These are phyloP conservation scores for Saxispiralis lemnorum DNA, from an alignment of 495 filamentous ascomycete species.

Conservation along the genomic window DNA sequence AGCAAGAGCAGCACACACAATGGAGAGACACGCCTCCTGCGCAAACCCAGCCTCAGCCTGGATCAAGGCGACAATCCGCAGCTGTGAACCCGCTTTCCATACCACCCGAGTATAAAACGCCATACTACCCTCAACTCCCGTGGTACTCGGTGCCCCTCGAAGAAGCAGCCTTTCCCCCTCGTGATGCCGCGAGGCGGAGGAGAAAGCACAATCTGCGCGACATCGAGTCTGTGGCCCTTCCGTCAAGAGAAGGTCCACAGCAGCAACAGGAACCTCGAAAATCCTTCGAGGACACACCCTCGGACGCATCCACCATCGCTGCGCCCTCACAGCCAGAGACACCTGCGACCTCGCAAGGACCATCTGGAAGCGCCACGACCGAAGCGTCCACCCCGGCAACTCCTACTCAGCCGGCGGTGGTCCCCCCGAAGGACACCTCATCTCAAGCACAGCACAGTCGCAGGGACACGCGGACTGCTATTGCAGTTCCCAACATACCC, in stretches of 20 bases:
- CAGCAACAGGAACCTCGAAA: slow-evolving; percentile 16
- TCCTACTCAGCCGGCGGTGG: slow-evolving; percentile 18
- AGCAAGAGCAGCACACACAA: slow-evolving; percentile 12
- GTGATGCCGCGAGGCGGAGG: slow-evolving; percentile 27
- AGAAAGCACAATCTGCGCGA: slow-evolving; percentile 25
- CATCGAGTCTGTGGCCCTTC: slow-evolving; percentile 31
- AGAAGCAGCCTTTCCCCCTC: slow-evolving; percentile 40
- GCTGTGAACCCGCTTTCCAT: slow-evolving; percentile 15
- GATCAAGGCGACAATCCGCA: slow-evolving; percentile 10
- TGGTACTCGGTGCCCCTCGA: slow-evolving; percentile 60
- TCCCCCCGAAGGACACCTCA: slow-evolving; percentile 14
- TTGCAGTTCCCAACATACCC: slow-evolving; percentile 52
- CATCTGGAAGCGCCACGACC: slow-evolving; percentile 47
- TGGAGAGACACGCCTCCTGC: slow-evolving; percentile 1
- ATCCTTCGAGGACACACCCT: slow-evolving; percentile 21
- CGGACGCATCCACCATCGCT: slow-evolving; percentile 22
- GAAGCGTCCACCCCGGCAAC: slow-evolving; percentile 59
- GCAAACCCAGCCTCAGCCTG: slow-evolving; percentile 4
- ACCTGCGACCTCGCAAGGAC: slow-evolving; percentile 45
- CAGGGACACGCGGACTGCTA: slow-evolving; percentile 29
- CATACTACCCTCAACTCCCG: slow-evolving; percentile 54
- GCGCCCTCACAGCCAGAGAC: slow-evolving; percentile 42
- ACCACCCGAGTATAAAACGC: slow-evolving; percentile 18
- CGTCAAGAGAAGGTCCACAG: slow-evolving; percentile 26
- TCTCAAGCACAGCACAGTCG: slow-evolving; percentile 24